These are phyloP conservation scores for Colletotrichum melonis DNA, from an alignment of 2,329 filamentous ascomycete species.

Conservation along the genomic window DNA sequence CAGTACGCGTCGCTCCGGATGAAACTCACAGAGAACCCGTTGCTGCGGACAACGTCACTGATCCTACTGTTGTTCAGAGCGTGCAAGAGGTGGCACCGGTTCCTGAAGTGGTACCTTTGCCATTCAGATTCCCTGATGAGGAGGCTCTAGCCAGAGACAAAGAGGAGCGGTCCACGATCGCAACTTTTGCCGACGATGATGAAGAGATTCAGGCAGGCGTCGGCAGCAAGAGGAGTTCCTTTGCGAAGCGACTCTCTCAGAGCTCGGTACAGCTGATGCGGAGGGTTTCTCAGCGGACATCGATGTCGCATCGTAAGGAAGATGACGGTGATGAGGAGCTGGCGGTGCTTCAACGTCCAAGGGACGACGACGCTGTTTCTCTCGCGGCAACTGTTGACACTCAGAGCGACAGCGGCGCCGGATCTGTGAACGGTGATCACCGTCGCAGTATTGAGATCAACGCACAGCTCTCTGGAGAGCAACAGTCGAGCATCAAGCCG, in stretches of 20 bases:
- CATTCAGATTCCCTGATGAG: constrained; percentile 69
- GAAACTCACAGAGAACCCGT: constrained; percentile 49
- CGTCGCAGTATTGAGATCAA: constrained; percentile 52
- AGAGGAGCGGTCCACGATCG: constrained; percentile 73
- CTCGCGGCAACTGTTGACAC: constrained; percentile 69
- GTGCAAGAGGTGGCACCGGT: constrained; percentile 46
- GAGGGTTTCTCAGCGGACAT: constrained; percentile 47
- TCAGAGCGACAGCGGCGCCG: constrained; percentile 56
- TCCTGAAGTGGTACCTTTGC: constrained; percentile 72
- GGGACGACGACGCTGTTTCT: constrained; percentile 60
- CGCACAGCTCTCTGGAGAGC: constrained; percentile 47
- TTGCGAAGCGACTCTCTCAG: constrained; percentile 61
- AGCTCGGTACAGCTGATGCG: constrained; percentile 54
- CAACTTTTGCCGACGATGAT: constrained; percentile 75
- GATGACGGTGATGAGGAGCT: constrained; percentile 56
- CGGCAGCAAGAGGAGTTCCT: constrained; percentile 48
- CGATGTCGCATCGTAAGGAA: constrained; percentile 32
- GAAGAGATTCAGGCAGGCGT: constrained; percentile 44
- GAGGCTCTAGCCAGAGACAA: constrained; percentile 51
- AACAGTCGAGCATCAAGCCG: constrained; percentile 1
- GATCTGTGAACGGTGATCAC: constrained; percentile 40
- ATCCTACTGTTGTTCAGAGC: background rate
- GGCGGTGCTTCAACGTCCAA: constrained; percentile 45
- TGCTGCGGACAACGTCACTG: background rate
- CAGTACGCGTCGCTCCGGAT: constrained; percentile 64